These are phyloP conservation scores for Picochlorum sp. DNA, from an alignment of 139 green algal genomes.

Conservation along the genomic window DNA sequence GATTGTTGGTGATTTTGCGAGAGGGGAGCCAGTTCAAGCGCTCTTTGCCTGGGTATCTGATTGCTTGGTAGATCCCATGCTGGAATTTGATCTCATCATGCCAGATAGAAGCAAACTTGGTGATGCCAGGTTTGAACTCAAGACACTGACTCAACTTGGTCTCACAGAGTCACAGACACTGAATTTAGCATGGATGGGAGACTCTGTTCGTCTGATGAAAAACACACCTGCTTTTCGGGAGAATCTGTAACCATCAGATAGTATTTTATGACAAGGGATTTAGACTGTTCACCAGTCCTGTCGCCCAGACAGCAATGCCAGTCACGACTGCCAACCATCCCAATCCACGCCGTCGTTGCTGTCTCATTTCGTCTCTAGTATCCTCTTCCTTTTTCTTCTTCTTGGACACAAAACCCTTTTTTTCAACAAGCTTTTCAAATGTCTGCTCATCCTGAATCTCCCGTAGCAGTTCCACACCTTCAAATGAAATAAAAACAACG, in stretches of 20 bases:
- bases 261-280: slow-evolving; percentile 8
- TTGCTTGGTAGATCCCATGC: slow-evolving; percentile 36
- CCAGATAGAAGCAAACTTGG: slow-evolving; percentile 29
- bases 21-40: slow-evolving; percentile 37
- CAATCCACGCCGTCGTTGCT: slow-evolving; percentile 30
- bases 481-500: slow-evolving; percentile 6
- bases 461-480: not conserved
- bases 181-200: slow-evolving; percentile 40
- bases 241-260: slow-evolving; percentile 7
- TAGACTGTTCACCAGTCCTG: slow-evolving; percentile 23
- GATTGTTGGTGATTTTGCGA: slow-evolving; percentile 57
- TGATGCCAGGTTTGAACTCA: not conserved
- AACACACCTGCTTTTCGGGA: slow-evolving; percentile 17
- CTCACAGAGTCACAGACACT: slow-evolving; percentile 41
- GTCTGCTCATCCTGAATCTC: slow-evolving; percentile 2
- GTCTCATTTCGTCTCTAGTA: not conserved
- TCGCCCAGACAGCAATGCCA: slow-evolving; percentile 22
- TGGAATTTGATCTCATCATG: slow-evolving; percentile 55
- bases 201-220: slow-evolving; percentile 13
- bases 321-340: slow-evolving; percentile 31
- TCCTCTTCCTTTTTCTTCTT: not conserved
- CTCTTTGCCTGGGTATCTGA: slow-evolving; percentile 62
- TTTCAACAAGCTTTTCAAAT: slow-evolving; percentile 9
- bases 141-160: slow-evolving; percentile 28
- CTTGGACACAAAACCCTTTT: not conserved